phyloP scores from a whole-genome alignment of 805 yeast genomes.

The Sporopachydermia quercuum region DNA sequence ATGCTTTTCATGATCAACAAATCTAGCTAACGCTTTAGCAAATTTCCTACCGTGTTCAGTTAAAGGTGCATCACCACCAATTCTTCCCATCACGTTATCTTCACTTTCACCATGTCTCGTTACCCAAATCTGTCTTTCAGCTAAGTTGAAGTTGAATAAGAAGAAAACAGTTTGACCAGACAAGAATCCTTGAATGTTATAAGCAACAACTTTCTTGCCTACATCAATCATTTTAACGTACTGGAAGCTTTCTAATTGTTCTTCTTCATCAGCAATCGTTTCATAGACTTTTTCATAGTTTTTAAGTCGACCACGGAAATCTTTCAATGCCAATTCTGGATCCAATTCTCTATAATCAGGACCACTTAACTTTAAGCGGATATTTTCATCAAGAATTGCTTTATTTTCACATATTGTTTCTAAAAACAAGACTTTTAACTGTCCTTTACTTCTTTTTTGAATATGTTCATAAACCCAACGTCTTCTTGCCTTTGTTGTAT shows the following conservation, averaged over 20 bases:
- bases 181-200: constrained; percentile 71
- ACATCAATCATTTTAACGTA: constrained; percentile 94
- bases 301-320: constrained; percentile 63
- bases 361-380: constrained; percentile 73
- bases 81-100: constrained; percentile 71
- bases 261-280: constrained; percentile 70
- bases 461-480: constrained; percentile 41
- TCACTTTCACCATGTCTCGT: constrained; percentile 89
- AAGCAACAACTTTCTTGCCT: constrained; percentile 86
- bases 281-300: constrained; percentile 87
- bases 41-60: constrained; percentile 70
- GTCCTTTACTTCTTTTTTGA: constrained; percentile 38
- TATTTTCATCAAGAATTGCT: constrained; percentile 65
- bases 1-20: constrained; percentile 54
- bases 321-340: constrained; percentile 60
- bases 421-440: constrained; percentile 64
- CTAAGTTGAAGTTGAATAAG: constrained; percentile 72
- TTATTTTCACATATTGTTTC: constrained; percentile 83
- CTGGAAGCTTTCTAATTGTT: constrained; percentile 47
- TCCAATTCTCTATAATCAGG: constrained; percentile 88
- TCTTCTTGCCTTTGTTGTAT: constrained; percentile 56
- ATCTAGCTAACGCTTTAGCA: constrained; percentile 55
- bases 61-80: constrained; percentile 82
- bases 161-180: constrained; percentile 91
- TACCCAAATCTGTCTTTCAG: constrained; percentile 86